Conservation (phyloP, 2,329 filamentous ascomycete genomes). For the Helicocarpus griseus region DNA sequence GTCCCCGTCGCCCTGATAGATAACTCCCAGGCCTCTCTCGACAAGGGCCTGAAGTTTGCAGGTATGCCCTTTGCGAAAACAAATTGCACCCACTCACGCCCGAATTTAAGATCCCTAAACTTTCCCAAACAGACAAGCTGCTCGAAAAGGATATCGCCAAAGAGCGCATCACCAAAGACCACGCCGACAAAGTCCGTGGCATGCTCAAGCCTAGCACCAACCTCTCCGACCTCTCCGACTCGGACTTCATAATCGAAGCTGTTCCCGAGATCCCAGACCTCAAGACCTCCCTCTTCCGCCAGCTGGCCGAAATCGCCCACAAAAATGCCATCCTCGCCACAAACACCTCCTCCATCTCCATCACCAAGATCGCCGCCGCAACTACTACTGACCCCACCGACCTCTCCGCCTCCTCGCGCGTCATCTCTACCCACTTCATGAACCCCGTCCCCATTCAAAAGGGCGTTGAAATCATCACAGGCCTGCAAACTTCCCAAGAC, state of each 20-base stretch:
- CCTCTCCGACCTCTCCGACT: slow-evolving; percentile 66
- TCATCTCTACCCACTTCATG: slow-evolving; percentile 98
- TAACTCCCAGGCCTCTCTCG: slow-evolving; percentile 69
- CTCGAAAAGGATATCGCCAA: slow-evolving; percentile 89
- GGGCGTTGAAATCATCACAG: slow-evolving; percentile 94
- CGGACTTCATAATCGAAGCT: slow-evolving; percentile 96
- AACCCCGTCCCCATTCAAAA: slow-evolving; percentile 96
- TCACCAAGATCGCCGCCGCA: slow-evolving; percentile 87
- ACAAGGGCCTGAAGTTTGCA: slow-evolving; percentile 84
- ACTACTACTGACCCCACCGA: slow-evolving; percentile 71
- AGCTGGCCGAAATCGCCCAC: slow-evolving; percentile 71
- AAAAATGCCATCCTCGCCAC: slow-evolving; percentile 85
- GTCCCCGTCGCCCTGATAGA: slow-evolving; percentile 83
- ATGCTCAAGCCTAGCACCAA: slow-evolving; percentile 61
- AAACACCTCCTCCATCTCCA: slow-evolving; percentile 97
- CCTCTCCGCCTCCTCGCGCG: slow-evolving; percentile 70
- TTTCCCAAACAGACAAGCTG: slow-evolving; percentile 59
- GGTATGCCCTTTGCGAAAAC: slow-evolving; percentile 40
- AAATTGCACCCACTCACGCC: not conserved
- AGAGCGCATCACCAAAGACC: slow-evolving; percentile 69
- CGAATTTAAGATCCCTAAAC: not conserved
- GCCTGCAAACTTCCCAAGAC: slow-evolving; percentile 74
- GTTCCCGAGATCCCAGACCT: slow-evolving; percentile 85
- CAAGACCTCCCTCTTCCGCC: slow-evolving; percentile 78
- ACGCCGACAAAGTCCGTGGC: slow-evolving; percentile 63